Evolutionary conservation across 164 flowering plant species (phyloP), one percentile per base, ranked within the genome.

Genomic region (Nymphaea thermarum): DNA sequence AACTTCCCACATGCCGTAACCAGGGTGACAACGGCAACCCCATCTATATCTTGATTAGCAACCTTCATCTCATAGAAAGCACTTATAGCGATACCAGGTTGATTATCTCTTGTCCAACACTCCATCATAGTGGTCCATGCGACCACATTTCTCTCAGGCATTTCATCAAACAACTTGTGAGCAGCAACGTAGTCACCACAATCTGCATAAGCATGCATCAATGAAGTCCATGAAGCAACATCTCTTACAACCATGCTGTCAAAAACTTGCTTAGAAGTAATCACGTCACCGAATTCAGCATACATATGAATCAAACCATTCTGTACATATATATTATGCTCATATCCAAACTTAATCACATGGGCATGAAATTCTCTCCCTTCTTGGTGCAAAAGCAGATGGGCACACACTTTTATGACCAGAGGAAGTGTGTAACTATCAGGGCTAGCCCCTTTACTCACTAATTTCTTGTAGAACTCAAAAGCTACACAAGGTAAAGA

Each of bases 331-430:
- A 70, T 11, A 70, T 77, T 78, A 57, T 60, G 62, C 65, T 71
- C 65, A 16, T 75, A 62, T 3, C 78, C 78, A 4, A 25, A 42
- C 15, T 80, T 75, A 17, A 42, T 67, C 43, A 71, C 69, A 73
- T 68, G 72, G 75, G 75, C 77, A 71, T 77, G 82, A 18, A 80
- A 66, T 66, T 73, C 77, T 70, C 51, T 65, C 41, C 74, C 82
- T 15, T 69, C 77, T 4, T 75, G 25, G 42, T 66, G 73, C 16
- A 69, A 70, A 43, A 43, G 43, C 15, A 68, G 12, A 43, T 62
- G 71, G 43, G 72, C 25, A 64, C 79, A 80, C n/a, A 79, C 77
- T 43, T 74, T 70, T 65, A 80, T 64, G 18, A 76, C 47, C 61
- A 71, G 65, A 51, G 78, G 77, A 67, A 69, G 76, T 15, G 78